Evolutionary conservation across 345 rosid species (phyloP), one percentile per base, ranked within the genome.

Genomic region (Hibiscus trionum): DNA sequence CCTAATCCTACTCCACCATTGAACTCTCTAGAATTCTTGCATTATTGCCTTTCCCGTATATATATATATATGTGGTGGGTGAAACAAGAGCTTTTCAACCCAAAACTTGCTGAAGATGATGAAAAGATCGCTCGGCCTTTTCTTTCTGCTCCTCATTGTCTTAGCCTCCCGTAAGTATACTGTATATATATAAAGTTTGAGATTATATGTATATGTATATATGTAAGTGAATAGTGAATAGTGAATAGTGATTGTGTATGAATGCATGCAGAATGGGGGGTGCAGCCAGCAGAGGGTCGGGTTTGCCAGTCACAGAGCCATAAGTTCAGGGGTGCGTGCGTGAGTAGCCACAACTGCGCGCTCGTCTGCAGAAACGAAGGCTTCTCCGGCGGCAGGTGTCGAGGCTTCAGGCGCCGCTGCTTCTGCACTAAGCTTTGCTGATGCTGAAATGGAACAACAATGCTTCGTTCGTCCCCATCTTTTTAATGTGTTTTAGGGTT

Each of bases 271-370:
- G 70, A 66, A 46, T 46, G 55, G 78, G 76, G 37, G 59, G 77
- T 52, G 76, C 61, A 55, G 73, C 61, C 26, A 68, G 81, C 67
- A 15, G 85, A 79, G 4, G 85, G 69, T 16, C 75, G 83, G 29
- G 71, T 70, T 62, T 82, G 85, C 39, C 69, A 75, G 71, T 77
- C 85, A 9, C 39, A 76, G 78, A 82, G 85, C 74, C 85, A 80
- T 52, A 73, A 66, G 64, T 82, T 75, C 81, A 72, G 49, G 58
- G 56, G 46, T 33, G 29, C 68, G 58, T 82, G 85, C 39, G 2
- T 3, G 61, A 27, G 76, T 47, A 17, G 65, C 79, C 75, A 75
- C 56, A 82, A 82, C 80, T 82, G 85, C 56, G 85, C 76, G 24
- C 27, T 61, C n/a, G 66, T 82, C 61, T 82, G 85, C 78, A 73